Percentiles rank a stretch among this genome's conserved stretches.
Conservation (phyloP, 1,284 basidiomycete genomes). For the Megacollybia platyphylla region DNA sequence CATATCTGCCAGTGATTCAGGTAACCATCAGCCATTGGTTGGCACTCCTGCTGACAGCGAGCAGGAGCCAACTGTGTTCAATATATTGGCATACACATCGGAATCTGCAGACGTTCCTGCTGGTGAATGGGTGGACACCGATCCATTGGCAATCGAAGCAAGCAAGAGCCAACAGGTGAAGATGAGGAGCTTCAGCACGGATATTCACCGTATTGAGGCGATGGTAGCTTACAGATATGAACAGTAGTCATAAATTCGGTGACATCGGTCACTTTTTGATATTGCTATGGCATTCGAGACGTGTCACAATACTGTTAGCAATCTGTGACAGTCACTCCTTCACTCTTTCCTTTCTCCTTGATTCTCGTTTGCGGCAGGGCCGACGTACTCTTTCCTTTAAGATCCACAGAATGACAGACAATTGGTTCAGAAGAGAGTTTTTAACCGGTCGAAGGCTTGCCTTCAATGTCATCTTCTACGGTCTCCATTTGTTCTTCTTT, state of each 20-base stretch:
- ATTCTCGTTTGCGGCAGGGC: slow-evolving; percentile 36
- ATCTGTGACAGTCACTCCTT: background rate
- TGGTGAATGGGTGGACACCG: slow-evolving; percentile 89
- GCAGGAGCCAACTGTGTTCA: slow-evolving; percentile 83
- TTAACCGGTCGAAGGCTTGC: slow-evolving; percentile 45
- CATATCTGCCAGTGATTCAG: slow-evolving; percentile 90
- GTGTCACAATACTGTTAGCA: slow-evolving; percentile 9
- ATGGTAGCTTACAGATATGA: slow-evolving; percentile 71
- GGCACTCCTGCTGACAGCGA: no score
- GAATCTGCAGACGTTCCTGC: slow-evolving; percentile 81
- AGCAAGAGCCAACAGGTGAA: slow-evolving; percentile 96
- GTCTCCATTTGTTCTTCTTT: slow-evolving; percentile 57
- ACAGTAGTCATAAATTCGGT: background rate
- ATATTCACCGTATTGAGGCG: slow-evolving; percentile 82
- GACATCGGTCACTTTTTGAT: background rate
- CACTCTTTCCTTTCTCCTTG: slow-evolving; percentile 14
- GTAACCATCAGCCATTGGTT: no score
- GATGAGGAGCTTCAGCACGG: slow-evolving; percentile 82
- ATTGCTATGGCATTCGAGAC: slow-evolving; percentile 4
- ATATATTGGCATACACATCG: slow-evolving; percentile 89
- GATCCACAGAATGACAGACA: slow-evolving; percentile 39
- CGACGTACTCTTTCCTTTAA: slow-evolving; percentile 12
- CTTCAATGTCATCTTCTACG: slow-evolving; percentile 72
- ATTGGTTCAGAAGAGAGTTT: slow-evolving; percentile 63
- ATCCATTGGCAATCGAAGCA: slow-evolving; percentile 89